phyloP scores from a whole-genome alignment of 441 rosid genomes.

The Eutrema salsugineum region DNA sequence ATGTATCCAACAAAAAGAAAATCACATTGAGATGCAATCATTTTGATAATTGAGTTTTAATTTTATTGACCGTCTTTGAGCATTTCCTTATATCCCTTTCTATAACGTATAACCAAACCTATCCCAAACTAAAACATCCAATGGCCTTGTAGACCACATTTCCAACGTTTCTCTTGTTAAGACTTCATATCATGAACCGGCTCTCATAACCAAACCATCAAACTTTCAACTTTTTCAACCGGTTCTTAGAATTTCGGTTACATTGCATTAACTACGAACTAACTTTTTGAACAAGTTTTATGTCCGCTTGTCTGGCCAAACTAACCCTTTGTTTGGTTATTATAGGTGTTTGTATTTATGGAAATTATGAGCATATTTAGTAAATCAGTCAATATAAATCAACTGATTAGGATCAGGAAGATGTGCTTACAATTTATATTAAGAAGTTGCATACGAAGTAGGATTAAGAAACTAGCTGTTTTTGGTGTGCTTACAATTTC shows the following conservation, averaged over 20 bases:
- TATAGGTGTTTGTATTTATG: conserved; percentile 13
- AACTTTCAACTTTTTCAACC: conserved; percentile 25
- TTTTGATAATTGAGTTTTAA: neutral
- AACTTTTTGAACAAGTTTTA: conserved; percentile 18
- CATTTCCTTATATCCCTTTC: no score
- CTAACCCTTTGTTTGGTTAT: neutral
- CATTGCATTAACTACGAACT: conserved; percentile 7
- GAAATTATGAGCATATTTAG: neutral
- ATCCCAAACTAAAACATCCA: neutral
- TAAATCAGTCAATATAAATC: neutral
- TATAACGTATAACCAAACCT: neutral
- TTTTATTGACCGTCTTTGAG: neutral
- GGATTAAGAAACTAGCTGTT: neutral
- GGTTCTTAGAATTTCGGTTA: conserved; percentile 21
- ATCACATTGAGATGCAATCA: neutral
- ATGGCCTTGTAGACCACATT: neutral
- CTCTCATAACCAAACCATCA: conserved; percentile 16
- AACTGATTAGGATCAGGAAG: neutral
- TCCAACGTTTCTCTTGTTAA: neutral
- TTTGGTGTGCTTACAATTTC: neutral
- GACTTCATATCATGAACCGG: neutral
- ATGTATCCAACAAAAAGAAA: neutral
- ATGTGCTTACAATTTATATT: neutral
- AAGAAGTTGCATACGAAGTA: no score
- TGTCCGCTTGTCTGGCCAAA: conserved; percentile 5